Conservation (phyloP, 257 asterid species). For the Penstemon davidsonii region DNA sequence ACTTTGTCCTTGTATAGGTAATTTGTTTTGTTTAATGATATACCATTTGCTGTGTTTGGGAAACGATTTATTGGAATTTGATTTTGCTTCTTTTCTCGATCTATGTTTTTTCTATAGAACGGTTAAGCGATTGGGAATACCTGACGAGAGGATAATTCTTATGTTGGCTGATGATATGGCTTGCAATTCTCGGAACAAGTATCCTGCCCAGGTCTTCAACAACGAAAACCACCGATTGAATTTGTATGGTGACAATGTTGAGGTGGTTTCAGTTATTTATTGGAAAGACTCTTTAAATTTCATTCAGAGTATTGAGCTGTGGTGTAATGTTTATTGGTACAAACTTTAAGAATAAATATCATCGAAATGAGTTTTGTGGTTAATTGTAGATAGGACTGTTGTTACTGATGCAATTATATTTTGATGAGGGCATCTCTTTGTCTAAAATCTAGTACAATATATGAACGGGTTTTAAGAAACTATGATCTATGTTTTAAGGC, state of each 20-base stretch:
- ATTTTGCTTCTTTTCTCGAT: not conserved
- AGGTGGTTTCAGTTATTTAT: slow-evolving; percentile 47
- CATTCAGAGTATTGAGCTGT: not conserved
- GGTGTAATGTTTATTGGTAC: not conserved
- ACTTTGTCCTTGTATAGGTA: slow-evolving; percentile 94
- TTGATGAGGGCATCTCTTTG: too few relatives aligned
- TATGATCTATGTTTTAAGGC: too few relatives aligned
- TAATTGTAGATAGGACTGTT: not conserved
- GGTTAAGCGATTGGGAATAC: slow-evolving; percentile 95
- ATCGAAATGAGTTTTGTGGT: slow-evolving; percentile 14
- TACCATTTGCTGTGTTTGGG: not conserved
- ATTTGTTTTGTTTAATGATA: not conserved
- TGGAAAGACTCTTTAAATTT: not conserved
- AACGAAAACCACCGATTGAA: slow-evolving; percentile 90
- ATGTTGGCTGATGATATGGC: slow-evolving; percentile 99
- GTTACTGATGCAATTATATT: too few relatives aligned
- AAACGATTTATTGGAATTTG: not conserved
- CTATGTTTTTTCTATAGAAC: slow-evolving; percentile 52
- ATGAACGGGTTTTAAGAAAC: too few relatives aligned
- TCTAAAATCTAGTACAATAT: too few relatives aligned
- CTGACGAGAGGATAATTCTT: slow-evolving; percentile 92
- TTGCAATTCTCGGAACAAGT: slow-evolving; percentile 93
- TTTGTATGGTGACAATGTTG: slow-evolving; percentile 93
- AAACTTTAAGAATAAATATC: slow-evolving; percentile 3
- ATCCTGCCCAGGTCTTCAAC: slow-evolving; percentile 98